Evolutionary conservation across 371 early-diverging fungal genomes (phyloP).

Genomic region (Lichtheimia hyalospora): DNA sequence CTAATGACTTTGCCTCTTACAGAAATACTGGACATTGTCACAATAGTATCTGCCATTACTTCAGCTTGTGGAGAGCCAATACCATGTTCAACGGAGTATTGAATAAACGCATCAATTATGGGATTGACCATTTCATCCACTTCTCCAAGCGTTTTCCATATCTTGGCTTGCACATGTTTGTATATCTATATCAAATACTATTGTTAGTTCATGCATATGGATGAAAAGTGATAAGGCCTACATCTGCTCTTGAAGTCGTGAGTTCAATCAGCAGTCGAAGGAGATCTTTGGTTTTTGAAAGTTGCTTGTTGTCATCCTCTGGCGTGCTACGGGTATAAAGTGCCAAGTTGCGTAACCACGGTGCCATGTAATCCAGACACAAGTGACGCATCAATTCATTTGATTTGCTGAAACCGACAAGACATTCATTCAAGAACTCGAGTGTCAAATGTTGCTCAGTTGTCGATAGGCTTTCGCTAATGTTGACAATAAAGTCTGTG

Average conservation of each 20-base stretch:
- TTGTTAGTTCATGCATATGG: background rate
- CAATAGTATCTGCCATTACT: conserved; percentile 81
- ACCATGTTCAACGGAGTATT: conserved; percentile 79
- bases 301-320: conserved; percentile 48
- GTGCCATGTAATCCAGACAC: conserved; percentile 88
- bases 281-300: conserved; percentile 71
- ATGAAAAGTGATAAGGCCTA: conserved; percentile 13
- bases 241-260: conserved; percentile 78
- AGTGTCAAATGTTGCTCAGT: conserved; percentile 81
- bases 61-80: conserved; percentile 80
- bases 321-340: conserved; percentile 52
- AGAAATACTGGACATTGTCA: conserved; percentile 77
- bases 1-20: conserved; percentile 84
- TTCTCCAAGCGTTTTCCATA: conserved; percentile 81
- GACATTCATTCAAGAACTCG: conserved; percentile 86
- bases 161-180: conserved; percentile 76
- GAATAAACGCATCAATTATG: conserved; percentile 78
- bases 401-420: conserved; percentile 79
- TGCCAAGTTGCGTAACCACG: conserved; percentile 84
- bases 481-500: conserved; percentile 74
- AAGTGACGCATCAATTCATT: conserved; percentile 70
- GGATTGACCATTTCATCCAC: conserved; percentile 78
- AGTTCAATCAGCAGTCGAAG: conserved; percentile 75
- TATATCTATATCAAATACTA: conserved; percentile 33
- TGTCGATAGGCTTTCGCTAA: conserved; percentile 78